Base-by-base conservation (phyloP, 305 asterid genomes). In the Fraxinus angustifolia region DNA sequence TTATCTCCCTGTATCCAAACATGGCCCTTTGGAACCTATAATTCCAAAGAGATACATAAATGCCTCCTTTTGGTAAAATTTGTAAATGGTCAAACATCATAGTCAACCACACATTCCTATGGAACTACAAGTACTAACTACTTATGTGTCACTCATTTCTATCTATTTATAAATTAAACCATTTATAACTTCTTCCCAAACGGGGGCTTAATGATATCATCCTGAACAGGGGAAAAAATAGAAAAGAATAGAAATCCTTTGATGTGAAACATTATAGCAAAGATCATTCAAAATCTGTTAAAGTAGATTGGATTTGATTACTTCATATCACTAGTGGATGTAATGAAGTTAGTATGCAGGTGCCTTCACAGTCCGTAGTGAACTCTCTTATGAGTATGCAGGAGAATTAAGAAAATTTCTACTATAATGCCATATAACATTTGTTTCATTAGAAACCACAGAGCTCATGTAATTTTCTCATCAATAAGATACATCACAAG, bases 1-100 rank as follows among this genome's bases (percentile, higher is more conserved):
- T 95, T 93, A 89, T 93, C 99, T 77, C 99, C 99, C 81, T 95
- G 97, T 87, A 93, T 87, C 99, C 99, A 95, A 50, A 93, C 95
- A 83, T 91, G 97, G 65, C 98, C 98, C 88, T 93, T 90, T 17
- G 98, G 98, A 74, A 95, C 94, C 98, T 94, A 83, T 36, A 83
- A 71, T 79, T 70, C 70, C 85, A 87, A 84, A 81, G 78, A 28
- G 45, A 35, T 72, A 68, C 8, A 72, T 16, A 17, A 17, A 56
- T 6, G 67, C 67, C 28, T 56, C 67, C 10, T 17, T 17, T 17
- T 56, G 28, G 11, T 7, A 17, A 56, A 56, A 56, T 6, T 56
- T 17, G 10, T 2, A 19, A 56, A 17, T 17, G 3, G 65, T 56
- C 10, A 4, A 50, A 50, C 21, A 16, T 50, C 8, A 50, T 48